phyloP scores from a whole-genome alignment of 176 grass and related monocot species.

The Triticum aestivum region IWGSC_CS_RefSeq_v2.1 NC_057808.1:303918133-303918632 shows the following conservation, averaged over 20 bases:
- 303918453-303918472: neutral
- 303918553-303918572: too few species aligned
- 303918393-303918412: slow-evolving; percentile 68
- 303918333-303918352: slow-evolving; percentile 82
- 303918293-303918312: slow-evolving; percentile 61
- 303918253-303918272: slow-evolving; percentile 63
- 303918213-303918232: neutral
- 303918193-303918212: slow-evolving; percentile 1
- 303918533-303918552: neutral
- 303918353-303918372: slow-evolving; percentile 59
- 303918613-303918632: too few species aligned
- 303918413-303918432: slow-evolving; percentile 54
- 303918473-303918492: neutral
- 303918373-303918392: slow-evolving; percentile 13
- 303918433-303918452: neutral
- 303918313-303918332: slow-evolving; percentile 49
- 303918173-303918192: slow-evolving; percentile 56
- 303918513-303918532: slow-evolving; percentile 8
- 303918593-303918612: too few species aligned
- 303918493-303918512: neutral
- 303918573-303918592: too few species aligned
- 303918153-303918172: neutral
- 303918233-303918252: neutral
- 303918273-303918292: slow-evolving; percentile 72
- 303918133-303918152: neutral